These are phyloP conservation scores for Saprolegnia parasitica DNA, from an alignment of 352 stramenopile species.

Conservation along the genomic window DNA sequence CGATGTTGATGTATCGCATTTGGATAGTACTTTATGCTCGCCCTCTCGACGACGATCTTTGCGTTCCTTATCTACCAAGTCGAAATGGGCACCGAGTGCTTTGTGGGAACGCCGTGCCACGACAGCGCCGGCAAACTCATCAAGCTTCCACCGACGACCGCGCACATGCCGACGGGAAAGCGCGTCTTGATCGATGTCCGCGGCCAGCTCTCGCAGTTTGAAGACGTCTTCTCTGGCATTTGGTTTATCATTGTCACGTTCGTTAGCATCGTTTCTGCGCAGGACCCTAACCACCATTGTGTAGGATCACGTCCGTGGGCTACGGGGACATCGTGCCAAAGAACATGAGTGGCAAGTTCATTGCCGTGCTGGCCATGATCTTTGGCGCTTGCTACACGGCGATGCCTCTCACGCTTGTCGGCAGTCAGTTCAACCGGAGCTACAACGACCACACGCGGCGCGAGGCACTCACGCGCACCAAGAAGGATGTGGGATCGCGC, in stretches of 20 bases:
- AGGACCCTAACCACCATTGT: neutral
- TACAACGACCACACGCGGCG: slow-evolving; percentile 74
- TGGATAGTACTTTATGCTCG: slow-evolving; percentile 62
- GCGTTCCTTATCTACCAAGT: slow-evolving; percentile 78
- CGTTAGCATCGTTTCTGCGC: neutral
- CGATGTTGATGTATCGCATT: slow-evolving; percentile 17
- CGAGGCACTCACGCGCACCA: slow-evolving; percentile 61
- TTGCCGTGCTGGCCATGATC: slow-evolving; percentile 72
- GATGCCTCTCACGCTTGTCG: slow-evolving; percentile 73
- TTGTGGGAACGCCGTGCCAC: slow-evolving; percentile 61
- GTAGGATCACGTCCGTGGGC: slow-evolving; percentile 50
- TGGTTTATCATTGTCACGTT: slow-evolving; percentile 82
- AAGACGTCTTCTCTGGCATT: slow-evolving; percentile 78
- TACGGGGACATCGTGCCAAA: slow-evolving; percentile 77
- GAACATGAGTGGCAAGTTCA: slow-evolving; percentile 58
- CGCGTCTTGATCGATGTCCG: slow-evolving; percentile 68
- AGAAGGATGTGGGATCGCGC: slow-evolving; percentile 64
- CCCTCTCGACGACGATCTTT: slow-evolving; percentile 64
- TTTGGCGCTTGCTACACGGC: slow-evolving; percentile 77
- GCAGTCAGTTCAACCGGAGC: slow-evolving; percentile 77
- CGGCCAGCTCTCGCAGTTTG: slow-evolving; percentile 61
- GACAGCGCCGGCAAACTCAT: slow-evolving; percentile 55
- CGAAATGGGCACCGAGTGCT: slow-evolving; percentile 72
- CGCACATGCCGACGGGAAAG: slow-evolving; percentile 52
- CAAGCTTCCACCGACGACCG: slow-evolving; percentile 42